phyloP scores from a whole-genome alignment of 2,329 filamentous ascomycete species.

The Colletotrichum euphorbiae region DNA sequence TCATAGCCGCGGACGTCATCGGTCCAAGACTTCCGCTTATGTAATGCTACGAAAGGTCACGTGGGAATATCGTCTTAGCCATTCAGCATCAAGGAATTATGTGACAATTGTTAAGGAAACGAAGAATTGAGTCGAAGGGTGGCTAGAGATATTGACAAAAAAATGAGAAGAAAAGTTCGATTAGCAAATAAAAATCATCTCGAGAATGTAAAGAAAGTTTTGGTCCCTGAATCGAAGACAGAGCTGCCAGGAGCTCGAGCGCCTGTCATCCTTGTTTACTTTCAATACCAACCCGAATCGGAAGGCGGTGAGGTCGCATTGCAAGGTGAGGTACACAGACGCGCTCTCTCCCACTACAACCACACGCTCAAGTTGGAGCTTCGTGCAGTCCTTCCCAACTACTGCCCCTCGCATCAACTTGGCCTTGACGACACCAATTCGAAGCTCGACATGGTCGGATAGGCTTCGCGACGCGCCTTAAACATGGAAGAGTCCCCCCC shows the following conservation, averaged over 20 bases:
- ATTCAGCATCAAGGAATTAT: neutral
- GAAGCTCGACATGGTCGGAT: neutral
- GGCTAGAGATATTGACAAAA: too few relatives aligned
- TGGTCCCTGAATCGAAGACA: neutral
- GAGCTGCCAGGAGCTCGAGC: neutral
- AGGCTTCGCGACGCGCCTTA: neutral
- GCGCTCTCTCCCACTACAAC: constrained; percentile 2
- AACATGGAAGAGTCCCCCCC: constrained; percentile 66
- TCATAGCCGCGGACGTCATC: constrained; percentile 50
- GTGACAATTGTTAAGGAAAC: neutral
- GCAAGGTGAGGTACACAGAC: constrained; percentile 12
- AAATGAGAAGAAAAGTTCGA: too few relatives aligned
- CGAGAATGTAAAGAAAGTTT: too few relatives aligned
- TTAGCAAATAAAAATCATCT: too few relatives aligned
- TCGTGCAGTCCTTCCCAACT: neutral
- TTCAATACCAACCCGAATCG: constrained; percentile 2
- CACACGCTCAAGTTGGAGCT: neutral
- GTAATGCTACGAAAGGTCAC: constrained; percentile 6
- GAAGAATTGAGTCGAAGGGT: too few relatives aligned
- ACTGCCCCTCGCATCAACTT: too few relatives aligned
- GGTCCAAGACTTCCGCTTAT: constrained; percentile 39
- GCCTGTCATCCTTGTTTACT: constrained; percentile 17
- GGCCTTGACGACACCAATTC: neutral
- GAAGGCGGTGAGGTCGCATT: constrained; percentile 44
- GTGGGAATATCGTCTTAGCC: neutral